Evolutionary conservation across 1,139 yeast species (phyloP).

Genomic region (Hemisphaericaspora xylofermentans): DNA sequence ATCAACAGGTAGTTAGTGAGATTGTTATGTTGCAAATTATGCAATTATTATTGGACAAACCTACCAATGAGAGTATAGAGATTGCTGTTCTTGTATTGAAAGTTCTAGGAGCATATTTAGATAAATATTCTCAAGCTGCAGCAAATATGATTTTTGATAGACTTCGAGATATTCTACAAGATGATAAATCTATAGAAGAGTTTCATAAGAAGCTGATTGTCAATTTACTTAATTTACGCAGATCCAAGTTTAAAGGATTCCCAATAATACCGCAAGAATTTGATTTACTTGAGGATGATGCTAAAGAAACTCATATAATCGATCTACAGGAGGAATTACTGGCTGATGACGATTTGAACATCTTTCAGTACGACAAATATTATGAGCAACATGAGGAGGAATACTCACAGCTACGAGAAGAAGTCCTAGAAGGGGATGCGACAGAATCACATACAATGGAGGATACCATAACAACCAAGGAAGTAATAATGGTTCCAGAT

Average conservation of each 20-base stretch:
- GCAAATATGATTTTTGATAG: constrained; percentile 57
- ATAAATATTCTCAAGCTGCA: constrained; percentile 24
- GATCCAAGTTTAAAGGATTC: constrained; percentile 44
- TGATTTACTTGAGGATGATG: constrained; percentile 68
- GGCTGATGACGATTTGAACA: constrained; percentile 49
- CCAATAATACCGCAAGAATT: constrained; percentile 44
- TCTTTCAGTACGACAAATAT: constrained; percentile 51
- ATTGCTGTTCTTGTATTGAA: constrained; percentile 27
- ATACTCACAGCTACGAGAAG: constrained; percentile 21
- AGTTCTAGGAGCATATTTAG: constrained; percentile 25
- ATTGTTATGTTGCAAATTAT: constrained; percentile 63
- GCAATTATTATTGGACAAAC: constrained; percentile 53
- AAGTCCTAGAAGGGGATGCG: constrained; percentile 20
- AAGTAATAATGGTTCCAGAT: constrained; percentile 11
- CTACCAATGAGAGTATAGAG: constrained; percentile 45
- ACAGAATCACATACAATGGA: constrained; percentile 17
- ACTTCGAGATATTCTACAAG: constrained; percentile 59
- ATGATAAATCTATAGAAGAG: constrained; percentile 41
- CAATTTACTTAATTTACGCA: constrained; percentile 50
- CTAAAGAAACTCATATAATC: constrained; percentile 57
- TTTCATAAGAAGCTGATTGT: constrained; percentile 52
- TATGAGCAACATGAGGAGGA: constrained; percentile 52
- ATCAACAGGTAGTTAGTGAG: constrained; percentile 65
- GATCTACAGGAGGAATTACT: constrained; percentile 48
- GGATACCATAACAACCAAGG: constrained; percentile 13